Conservation (phyloP, 345 rosid species). For the Cardamine resedifolia region DNA sequence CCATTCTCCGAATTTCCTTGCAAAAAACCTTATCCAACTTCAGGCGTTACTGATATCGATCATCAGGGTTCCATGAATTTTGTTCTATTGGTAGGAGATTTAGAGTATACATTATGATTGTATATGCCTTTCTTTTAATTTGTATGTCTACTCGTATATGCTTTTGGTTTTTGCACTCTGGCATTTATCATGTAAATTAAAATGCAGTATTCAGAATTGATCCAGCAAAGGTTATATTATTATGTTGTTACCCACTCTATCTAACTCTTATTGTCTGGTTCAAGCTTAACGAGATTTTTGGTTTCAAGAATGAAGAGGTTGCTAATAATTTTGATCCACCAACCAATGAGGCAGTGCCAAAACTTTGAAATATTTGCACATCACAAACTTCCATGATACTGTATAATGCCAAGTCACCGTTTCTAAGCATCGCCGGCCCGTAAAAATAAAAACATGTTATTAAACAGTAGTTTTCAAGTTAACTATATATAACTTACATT, state of each 20-base stretch:
- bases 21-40: neutral
- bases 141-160: constrained; percentile 23
- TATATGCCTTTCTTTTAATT: constrained; percentile 21
- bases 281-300: neutral
- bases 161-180: constrained; percentile 14
- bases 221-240: neutral
- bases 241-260: neutral
- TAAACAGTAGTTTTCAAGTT: neutral
- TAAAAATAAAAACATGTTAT: neutral
- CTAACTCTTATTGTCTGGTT: neutral
- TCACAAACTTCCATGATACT: neutral
- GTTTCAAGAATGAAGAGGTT: neutral
- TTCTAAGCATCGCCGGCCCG: too few species aligned
- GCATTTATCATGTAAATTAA: constrained; percentile 36
- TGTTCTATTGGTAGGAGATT: constrained; percentile 32
- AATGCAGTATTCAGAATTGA: constrained; percentile 3
- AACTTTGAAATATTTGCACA: neutral
- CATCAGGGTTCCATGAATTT: constrained; percentile 32
- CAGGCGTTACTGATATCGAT: constrained; percentile 26
- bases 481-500: neutral
- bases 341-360: neutral
- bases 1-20: constrained; percentile 7
- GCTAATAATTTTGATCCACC: neutral
- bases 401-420: neutral
- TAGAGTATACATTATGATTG: constrained; percentile 34